Base-by-base conservation (phyloP, 2,329 filamentous ascomycete genomes). In the Chrysosphaeria jannelii region DNA sequence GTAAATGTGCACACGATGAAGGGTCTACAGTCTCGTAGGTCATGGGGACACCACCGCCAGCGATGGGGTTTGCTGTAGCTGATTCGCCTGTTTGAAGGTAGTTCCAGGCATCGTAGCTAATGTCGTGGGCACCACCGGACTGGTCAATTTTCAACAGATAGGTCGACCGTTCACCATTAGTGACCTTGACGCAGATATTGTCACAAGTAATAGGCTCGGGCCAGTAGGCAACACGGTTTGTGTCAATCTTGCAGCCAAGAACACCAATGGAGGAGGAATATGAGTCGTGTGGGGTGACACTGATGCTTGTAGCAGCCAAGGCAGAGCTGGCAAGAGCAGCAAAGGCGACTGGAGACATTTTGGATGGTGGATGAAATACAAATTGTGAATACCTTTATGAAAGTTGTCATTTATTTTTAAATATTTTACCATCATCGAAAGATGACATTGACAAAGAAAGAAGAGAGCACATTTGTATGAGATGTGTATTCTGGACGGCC, bases 51-150 rank as follows among this genome's bases (percentile, higher is more conserved):
- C 42, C 43, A 11, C 55, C 57, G 23, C 56, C 57, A 2, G 43
- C 36, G 3, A 38, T 40, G 13, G 55, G 53, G 22, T 46, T 37
- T 8, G 46, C 36, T 2, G 41, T 42, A 4, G 57, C 57, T 3
- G 44, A 43, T 24, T 48, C 27, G 26, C 52, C 52, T 0, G 48
- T 53, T 23, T 41, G 34, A n/a, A 36, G 50, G 33, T 51, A 51
- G 43, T 59, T 59, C 53, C 54, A 62, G 23, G 57, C 56, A 29
- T 62, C 57, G 43, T 61, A 62, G 27, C 45, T 51, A 40, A 61
- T 50, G 37, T 63, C 57, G 39, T 55, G 40, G 19, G 57, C 57
- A 24, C 54, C 56, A 21, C 42, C 47, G 1, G 55, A 61, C 23
- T 44, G 40, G 45, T 62, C 57, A 28, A 63, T 42, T 34, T 48